These are phyloP conservation scores for Citrullus amarus DNA, from an alignment of 306 rosid genomes.

Conservation along the genomic window DNA sequence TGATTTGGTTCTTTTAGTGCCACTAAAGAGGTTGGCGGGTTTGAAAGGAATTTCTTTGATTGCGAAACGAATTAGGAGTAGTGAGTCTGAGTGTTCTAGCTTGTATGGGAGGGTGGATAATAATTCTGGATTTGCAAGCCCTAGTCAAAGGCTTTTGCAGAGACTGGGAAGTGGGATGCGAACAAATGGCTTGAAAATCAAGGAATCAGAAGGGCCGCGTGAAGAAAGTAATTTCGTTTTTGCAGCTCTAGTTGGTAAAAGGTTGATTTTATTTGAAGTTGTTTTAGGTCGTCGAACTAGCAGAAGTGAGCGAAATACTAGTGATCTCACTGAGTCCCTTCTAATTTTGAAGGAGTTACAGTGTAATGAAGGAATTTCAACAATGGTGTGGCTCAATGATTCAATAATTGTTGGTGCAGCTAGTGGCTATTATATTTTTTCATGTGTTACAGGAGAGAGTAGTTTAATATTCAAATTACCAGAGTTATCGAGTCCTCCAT, in stretches of 20 bases:
- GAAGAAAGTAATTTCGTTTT: constrained; percentile 47
- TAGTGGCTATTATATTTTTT: constrained; percentile 68
- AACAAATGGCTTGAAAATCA: constrained; percentile 51
- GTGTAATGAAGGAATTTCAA: constrained; percentile 58
- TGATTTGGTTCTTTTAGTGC: constrained; percentile 43
- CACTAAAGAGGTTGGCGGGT: constrained; percentile 39
- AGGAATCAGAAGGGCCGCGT: constrained; percentile 35
- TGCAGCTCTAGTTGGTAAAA: constrained; percentile 49
- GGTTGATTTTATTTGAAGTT: constrained; percentile 57
- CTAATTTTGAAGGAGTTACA: constrained; percentile 70
- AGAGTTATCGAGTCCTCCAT: constrained; percentile 56
- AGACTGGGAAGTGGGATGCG: constrained; percentile 58
- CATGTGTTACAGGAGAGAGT: constrained; percentile 64
- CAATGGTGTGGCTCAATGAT: constrained; percentile 87
- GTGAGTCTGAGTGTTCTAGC: constrained; percentile 38
- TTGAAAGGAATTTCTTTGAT: constrained; percentile 48
- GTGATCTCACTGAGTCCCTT: constrained; percentile 32
- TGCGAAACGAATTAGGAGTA: constrained; percentile 36
- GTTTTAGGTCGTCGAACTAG: constrained; percentile 36
- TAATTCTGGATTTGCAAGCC: constrained; percentile 22
- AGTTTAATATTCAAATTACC: constrained; percentile 76
- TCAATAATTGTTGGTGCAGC: constrained; percentile 65
- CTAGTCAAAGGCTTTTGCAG: constrained; percentile 52
- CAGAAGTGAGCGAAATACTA: constrained; percentile 34
- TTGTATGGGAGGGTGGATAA: constrained; percentile 15